Conservation (phyloP, 2,329 filamentous ascomycete genomes). For the Calonectria honghensis region DNA sequence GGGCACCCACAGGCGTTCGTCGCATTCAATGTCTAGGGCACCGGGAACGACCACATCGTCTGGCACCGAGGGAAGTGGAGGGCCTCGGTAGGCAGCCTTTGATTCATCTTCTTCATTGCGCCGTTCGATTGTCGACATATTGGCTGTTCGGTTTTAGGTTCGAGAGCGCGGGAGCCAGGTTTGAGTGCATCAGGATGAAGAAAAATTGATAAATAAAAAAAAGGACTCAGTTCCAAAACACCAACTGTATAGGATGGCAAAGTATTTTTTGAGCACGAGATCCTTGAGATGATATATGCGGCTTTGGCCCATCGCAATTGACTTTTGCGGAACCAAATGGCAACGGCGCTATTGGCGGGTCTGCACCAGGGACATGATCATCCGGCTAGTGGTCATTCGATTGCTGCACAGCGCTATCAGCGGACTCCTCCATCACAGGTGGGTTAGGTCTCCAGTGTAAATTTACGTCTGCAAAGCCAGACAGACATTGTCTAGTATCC, state of each 20-base stretch:
- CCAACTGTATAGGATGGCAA: too few species aligned
- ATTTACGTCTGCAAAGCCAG: too few species aligned
- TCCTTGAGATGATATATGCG: neutral
- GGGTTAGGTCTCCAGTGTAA: too few species aligned
- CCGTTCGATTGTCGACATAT: neutral
- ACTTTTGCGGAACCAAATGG: accelerated
- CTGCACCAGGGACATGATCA: neutral
- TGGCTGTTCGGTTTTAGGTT: neutral
- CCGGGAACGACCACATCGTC: slow-evolving; percentile 53
- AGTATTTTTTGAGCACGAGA: neutral
- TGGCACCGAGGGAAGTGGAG: slow-evolving; percentile 46
- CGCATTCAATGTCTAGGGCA: slow-evolving; percentile 54
- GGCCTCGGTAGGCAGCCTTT: slow-evolving; percentile 49
- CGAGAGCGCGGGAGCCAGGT: neutral
- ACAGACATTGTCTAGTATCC: too few species aligned
- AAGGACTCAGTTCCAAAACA: too few species aligned
- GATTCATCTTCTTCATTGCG: slow-evolving; percentile 7
- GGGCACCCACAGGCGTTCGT: slow-evolving; percentile 58
- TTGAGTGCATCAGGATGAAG: neutral
- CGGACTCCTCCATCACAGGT: neutral
- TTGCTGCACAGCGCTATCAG: neutral
- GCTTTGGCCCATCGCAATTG: too few species aligned
- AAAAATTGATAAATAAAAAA: too few species aligned
- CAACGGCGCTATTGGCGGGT: slow-evolving; percentile 22
- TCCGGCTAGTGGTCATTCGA: neutral